Evolutionary conservation across 345 rosid genomes (phyloP).

Genomic region (Nephelium lappaceum): DNA sequence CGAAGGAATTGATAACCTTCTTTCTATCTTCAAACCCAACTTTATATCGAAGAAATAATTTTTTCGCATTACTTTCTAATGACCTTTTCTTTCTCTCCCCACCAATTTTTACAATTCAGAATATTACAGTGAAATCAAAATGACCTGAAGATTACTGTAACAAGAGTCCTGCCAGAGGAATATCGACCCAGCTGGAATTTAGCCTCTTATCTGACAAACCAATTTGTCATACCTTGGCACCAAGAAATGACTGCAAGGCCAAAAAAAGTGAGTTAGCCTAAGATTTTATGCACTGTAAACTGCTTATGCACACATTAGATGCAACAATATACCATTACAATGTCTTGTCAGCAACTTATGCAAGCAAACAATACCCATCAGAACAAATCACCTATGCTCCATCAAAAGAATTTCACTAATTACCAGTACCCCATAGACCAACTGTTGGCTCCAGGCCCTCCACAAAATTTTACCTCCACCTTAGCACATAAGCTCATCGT

Average conservation of each 20-base stretch:
- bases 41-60: constrained; percentile 26
- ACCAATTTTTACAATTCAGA: constrained; percentile 45
- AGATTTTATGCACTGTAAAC: not conserved
- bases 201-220: constrained; percentile 10
- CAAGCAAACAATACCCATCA: no score
- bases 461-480: no score
- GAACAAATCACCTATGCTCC: not conserved
- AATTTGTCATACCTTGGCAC: constrained; percentile 47
- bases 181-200: constrained; percentile 8
- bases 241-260: constrained; percentile 54
- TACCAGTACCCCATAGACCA: no score
- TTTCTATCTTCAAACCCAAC: constrained; percentile 35
- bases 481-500: no score
- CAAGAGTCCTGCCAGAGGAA: constrained; percentile 14
- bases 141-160: constrained; percentile 32
- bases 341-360: not conserved
- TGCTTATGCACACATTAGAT: not conserved
- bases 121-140: constrained; percentile 32
- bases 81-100: constrained; percentile 20
- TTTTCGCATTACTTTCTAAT: constrained; percentile 32
- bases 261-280: constrained; percentile 5
- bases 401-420: not conserved
- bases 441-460: no score
- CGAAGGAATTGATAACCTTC: constrained; percentile 27
- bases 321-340: not conserved